These are phyloP conservation scores for Starmerella sp. DNA, from an alignment of 805 yeast genomes.

Conservation along the genomic window DNA sequence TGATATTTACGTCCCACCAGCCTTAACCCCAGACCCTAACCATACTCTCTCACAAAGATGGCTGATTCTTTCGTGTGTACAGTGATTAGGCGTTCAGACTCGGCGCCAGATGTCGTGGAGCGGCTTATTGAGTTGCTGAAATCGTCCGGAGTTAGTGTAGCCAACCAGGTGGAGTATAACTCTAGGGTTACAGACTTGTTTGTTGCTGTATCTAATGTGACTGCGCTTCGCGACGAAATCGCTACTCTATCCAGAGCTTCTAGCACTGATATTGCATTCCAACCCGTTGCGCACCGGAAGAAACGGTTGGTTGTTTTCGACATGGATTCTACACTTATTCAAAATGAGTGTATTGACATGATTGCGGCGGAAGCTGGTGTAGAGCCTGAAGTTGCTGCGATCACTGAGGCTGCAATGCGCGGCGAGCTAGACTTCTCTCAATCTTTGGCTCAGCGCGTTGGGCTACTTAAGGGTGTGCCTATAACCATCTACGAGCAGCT, in stretches of 20 bases:
- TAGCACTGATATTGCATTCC: constrained; percentile 2
- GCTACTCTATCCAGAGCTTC: neutral
- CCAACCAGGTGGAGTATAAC: neutral
- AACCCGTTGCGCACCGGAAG: neutral
- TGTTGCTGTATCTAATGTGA: neutral
- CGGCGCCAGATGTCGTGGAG: neutral
- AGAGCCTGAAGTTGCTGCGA: constrained; percentile 73
- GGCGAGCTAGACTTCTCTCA: constrained; percentile 88
- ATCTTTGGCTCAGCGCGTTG: constrained; percentile 64
- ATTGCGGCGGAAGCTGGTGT: constrained; percentile 92
- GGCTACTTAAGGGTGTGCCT: constrained; percentile 70
- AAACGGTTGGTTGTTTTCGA: constrained; percentile 73
- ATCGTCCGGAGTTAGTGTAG: neutral
- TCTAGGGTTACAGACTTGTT: neutral
- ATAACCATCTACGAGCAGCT: constrained; percentile 67
- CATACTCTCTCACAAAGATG: neutral
- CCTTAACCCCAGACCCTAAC: neutral
- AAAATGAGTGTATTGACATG: constrained; percentile 92
- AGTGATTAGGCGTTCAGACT: constrained; percentile 1
- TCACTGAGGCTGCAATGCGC: constrained; percentile 92
- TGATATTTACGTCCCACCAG: neutral
- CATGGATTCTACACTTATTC: constrained; percentile 94
- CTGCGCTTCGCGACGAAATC: neutral
- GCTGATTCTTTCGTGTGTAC: neutral
- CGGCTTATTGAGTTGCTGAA: neutral